These are phyloP conservation scores for Saksenaea vasiformis DNA, from an alignment of 371 early-diverging fungal species.

Conservation along the genomic window DNA sequence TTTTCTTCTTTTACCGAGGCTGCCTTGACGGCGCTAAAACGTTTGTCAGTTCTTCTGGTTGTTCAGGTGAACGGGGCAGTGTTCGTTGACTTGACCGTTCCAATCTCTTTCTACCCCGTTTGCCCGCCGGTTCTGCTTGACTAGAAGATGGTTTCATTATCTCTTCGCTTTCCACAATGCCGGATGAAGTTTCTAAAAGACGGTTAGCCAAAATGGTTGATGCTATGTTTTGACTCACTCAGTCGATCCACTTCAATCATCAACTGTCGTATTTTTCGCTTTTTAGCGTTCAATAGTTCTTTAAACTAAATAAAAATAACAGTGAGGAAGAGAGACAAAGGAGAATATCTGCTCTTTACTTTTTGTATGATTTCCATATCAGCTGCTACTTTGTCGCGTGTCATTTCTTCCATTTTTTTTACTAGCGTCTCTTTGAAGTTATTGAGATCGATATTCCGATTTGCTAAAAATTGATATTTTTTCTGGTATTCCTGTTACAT, in stretches of 20 bases:
- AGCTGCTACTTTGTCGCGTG: constrained; percentile 11
- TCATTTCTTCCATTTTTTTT: constrained; percentile 7
- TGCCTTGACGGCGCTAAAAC: neutral
- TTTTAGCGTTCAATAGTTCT: constrained; percentile 14
- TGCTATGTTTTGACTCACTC: neutral
- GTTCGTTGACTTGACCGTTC: neutral
- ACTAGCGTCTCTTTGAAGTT: constrained; percentile 7
- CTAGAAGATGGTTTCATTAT: neutral
- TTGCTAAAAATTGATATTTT: neutral
- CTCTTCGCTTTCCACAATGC: neutral
- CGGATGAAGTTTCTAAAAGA: neutral
- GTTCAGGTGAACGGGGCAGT: neutral
- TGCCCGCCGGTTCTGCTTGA: neutral
- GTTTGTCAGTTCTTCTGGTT: neutral
- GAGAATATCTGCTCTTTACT: neutral
- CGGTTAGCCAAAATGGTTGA: neutral
- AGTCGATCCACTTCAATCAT: constrained; percentile 7
- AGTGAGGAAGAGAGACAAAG: neutral
- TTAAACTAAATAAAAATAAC: neutral
- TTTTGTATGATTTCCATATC: constrained; percentile 12
- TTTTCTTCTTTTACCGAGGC: neutral
- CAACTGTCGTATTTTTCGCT: constrained; percentile 8
- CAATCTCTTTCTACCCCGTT: neutral
- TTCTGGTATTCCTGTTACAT: neutral
- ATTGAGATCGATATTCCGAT: constrained; percentile 12